Percentiles rank a stretch among this genome's conserved stretches.
Conservation (phyloP, 352 stramenopile genomes). For the Stephanocyclus meneghinianus region DNA sequence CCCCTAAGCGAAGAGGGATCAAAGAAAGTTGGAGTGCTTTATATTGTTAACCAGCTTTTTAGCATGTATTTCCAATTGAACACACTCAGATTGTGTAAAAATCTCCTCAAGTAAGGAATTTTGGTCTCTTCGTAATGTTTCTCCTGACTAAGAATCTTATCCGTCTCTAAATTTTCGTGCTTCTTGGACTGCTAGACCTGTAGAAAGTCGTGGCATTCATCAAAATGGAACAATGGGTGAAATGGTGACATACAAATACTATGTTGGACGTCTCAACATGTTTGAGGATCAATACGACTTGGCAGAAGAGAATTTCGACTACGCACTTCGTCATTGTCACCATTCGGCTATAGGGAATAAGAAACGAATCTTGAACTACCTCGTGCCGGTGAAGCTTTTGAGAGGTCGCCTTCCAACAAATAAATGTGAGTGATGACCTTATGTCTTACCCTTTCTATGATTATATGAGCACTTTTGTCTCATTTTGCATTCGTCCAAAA, state of each 20-base stretch:
- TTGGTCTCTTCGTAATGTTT: not conserved
- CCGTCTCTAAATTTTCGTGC: not conserved
- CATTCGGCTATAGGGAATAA: constrained; percentile 87
- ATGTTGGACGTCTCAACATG: constrained; percentile 93
- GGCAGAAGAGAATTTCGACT: constrained; percentile 91
- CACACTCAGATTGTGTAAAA: constrained; percentile 93
- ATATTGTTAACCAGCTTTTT: constrained; percentile 95
- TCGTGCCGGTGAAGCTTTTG: constrained; percentile 92
- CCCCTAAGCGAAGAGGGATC: constrained; percentile 57
- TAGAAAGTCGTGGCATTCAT: constrained; percentile 66
- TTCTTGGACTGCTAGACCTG: not conserved
- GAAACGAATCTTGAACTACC: constrained; percentile 91
- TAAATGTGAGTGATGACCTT: constrained; percentile 52
- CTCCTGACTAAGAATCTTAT: not conserved
- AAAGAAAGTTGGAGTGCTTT: constrained; percentile 82
- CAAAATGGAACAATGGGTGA: constrained; percentile 79
- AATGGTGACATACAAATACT: constrained; percentile 93
- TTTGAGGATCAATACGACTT: constrained; percentile 96
- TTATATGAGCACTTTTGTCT: not conserved
- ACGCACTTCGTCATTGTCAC: constrained; percentile 91
- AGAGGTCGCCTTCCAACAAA: constrained; percentile 89
- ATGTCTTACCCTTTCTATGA: not conserved
- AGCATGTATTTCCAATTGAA: constrained; percentile 94
- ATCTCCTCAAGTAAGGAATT: constrained; percentile 84
- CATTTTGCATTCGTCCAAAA: not conserved